Evolutionary conservation across 495 filamentous ascomycete genomes (phyloP).

Genomic region (Venustampulla echinocandica): DNA sequence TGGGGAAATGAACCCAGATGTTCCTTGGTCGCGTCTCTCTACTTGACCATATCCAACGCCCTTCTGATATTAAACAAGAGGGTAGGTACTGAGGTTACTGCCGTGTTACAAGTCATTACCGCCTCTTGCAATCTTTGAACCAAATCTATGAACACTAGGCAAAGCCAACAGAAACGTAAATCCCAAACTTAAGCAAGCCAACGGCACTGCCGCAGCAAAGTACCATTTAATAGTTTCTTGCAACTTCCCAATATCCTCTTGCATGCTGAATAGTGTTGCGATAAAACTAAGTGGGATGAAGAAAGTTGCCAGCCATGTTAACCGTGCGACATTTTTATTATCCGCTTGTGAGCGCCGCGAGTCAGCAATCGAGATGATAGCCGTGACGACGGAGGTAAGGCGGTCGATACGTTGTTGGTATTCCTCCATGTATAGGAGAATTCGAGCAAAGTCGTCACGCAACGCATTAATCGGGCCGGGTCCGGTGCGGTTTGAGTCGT

Average conservation of each 20-base stretch:
- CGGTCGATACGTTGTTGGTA: conserved; percentile 28
- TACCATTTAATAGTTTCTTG: conserved; percentile 1
- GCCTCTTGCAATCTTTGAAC: too few species aligned
- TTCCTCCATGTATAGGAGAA: conserved; percentile 21
- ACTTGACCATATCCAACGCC: too few species aligned
- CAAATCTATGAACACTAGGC: too few species aligned
- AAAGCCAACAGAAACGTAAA: neutral
- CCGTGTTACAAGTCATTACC: too few species aligned
- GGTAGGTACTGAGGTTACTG: too few species aligned
- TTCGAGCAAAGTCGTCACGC: conserved; percentile 22
- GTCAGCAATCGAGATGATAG: conserved; percentile 28
- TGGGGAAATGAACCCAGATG: too few species aligned
- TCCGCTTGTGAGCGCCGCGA: conserved; percentile 25
- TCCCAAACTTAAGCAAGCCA: neutral
- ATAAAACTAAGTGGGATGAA: conserved; percentile 37
- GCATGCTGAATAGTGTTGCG: conserved; percentile 30
- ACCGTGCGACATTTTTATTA: conserved; percentile 26
- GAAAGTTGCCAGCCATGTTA: conserved; percentile 36
- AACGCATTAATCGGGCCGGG: conserved; percentile 10
- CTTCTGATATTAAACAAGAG: too few species aligned
- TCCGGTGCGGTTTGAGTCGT: conserved; percentile 15
- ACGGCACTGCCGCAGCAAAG: conserved; percentile 8
- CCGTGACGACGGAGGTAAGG: conserved; percentile 26
- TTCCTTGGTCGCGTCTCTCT: too few species aligned
- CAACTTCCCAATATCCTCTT: conserved; percentile 14